phyloP scores from a whole-genome alignment of 179 eudicot species.

The Patellifolia procumbens region DNA sequence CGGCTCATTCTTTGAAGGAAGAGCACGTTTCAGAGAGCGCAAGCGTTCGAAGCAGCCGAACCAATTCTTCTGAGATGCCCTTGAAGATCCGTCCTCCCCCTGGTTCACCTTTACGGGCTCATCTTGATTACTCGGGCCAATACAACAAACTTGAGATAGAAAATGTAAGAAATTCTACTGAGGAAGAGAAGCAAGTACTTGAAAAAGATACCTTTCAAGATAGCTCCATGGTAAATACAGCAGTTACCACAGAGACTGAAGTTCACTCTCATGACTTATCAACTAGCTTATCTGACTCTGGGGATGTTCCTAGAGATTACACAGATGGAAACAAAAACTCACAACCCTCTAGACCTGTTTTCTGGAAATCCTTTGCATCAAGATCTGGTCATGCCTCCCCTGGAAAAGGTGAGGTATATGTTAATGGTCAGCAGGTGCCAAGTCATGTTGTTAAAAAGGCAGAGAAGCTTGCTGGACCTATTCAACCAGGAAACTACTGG shows the following conservation, averaged over 20 bases:
- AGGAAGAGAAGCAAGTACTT: constrained; percentile 34
- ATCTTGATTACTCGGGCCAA: constrained; percentile 37
- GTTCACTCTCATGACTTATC: constrained; percentile 36
- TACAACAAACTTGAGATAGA: constrained; percentile 29
- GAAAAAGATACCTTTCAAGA: constrained; percentile 33
- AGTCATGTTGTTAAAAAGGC: constrained; percentile 52
- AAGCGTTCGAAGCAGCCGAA: constrained; percentile 29
- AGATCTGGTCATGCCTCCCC: constrained; percentile 19
- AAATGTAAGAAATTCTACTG: constrained; percentile 24
- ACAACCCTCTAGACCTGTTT: constrained; percentile 39
- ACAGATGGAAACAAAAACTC: constrained; percentile 33
- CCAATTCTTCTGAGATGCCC: constrained; percentile 34
- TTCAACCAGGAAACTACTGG: constrained; percentile 91
- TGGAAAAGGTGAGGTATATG: constrained; percentile 47
- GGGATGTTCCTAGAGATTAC: constrained; percentile 38
- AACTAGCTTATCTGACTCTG: constrained; percentile 40
- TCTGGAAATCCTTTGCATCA: constrained; percentile 41
- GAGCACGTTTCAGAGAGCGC: constrained; percentile 26
- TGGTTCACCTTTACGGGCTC: constrained; percentile 43
- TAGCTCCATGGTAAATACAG: constrained; percentile 40
- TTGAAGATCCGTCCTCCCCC: constrained; percentile 37
- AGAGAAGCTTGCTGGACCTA: constrained; percentile 72
- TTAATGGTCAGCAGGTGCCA: constrained; percentile 68
- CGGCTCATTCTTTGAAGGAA: constrained; percentile 36
- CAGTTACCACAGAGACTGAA: constrained; percentile 51